Evolutionary conservation across 2,329 filamentous ascomycete genomes (phyloP), one percentile per base, ranked within the genome.

Genomic region (Davidsoniella eucalypti): DNA sequence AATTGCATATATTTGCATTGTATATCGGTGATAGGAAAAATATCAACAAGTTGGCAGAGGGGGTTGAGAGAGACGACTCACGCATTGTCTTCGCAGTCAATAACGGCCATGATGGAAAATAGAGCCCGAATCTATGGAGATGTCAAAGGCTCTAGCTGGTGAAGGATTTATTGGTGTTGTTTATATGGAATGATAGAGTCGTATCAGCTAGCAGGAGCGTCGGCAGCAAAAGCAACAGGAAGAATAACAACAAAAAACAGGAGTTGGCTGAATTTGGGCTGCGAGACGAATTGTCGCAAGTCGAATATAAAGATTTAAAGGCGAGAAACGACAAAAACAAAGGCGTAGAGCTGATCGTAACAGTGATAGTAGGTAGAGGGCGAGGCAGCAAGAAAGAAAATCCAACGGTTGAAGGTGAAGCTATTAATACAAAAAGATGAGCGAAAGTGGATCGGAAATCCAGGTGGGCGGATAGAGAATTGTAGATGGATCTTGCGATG

Each of bases 71-170:
- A 21, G 21, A 2, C 12, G 18, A 50, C 51, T 50, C 14, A 53
- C 51, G 25, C 43, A 43, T 49, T 47, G 47, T 53, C 51, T 47
- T 47, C 47, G 16, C 26, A 38, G 33, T 53, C 51, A 16, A 53
- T 29, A 8, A 47, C 67, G 63, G 73, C 73, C 75, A 78, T 78
- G 57, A 29, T 47, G 16, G 40, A 38, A 45, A 33, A 25, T 10
- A 12, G 25, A 12, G 33, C 44, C 14, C 5, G 33, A 21, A 2
- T 44, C 29, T 33, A 33, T 12, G 29, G 29, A 4, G 29, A 4
- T 14, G 16, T 21, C 5, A 26, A 14, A 26, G 41, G 41, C 18
- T 5, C 10, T 12, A 5, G 18, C 23, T 17, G 39, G 16, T 10
- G 39, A 41, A 17, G 39, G 39, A 16, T 16, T 41, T 16, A 12